phyloP scores from a whole-genome alignment of 495 filamentous ascomycete genomes.

The Penicillium alfredii region DNA sequence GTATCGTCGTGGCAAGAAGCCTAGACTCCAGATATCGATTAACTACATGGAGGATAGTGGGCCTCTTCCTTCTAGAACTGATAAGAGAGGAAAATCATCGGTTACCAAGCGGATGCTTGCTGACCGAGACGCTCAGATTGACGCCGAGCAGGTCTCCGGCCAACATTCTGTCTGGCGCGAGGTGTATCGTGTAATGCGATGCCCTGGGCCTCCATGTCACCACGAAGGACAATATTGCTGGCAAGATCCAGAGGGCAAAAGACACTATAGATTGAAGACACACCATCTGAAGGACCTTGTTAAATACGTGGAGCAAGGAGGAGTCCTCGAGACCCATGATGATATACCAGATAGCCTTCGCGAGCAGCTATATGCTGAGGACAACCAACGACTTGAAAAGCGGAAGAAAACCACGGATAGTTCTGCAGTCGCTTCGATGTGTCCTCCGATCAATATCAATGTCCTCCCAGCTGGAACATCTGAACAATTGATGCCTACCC shows the following conservation, averaged over 20 bases:
- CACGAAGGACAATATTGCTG: slow-evolving; percentile 3
- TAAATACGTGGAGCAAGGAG: slow-evolving; percentile 14
- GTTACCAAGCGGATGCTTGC: slow-evolving; percentile 7
- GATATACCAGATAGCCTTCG: slow-evolving; percentile 14
- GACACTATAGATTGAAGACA: slow-evolving; percentile 15
- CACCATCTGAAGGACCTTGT: slow-evolving; percentile 15
- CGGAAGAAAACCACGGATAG: slow-evolving; percentile 1
- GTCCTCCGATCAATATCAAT: too few species aligned
- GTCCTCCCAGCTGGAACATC: too few species aligned
- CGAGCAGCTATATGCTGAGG: slow-evolving; percentile 6
- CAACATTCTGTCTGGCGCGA: slow-evolving; percentile 1
- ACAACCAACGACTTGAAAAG: slow-evolving; percentile 6
- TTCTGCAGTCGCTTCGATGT: background rate
- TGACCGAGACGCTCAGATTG: slow-evolving; percentile 4
- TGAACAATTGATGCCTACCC: background rate
- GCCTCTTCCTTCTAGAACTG: slow-evolving; percentile 1
- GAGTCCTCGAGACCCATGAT: slow-evolving; percentile 8
- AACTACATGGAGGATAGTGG: slow-evolving; percentile 12
- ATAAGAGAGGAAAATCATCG: slow-evolving; percentile 2
- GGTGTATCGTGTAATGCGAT: slow-evolving; percentile 4
- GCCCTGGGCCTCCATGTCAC: background rate
- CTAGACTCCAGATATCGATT: slow-evolving; percentile 10
- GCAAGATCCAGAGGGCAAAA: slow-evolving; percentile 10
- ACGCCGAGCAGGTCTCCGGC: slow-evolving; percentile 4
- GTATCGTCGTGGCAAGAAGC: slow-evolving; percentile 14